Evolutionary conservation across 2,329 filamentous ascomycete species (phyloP).

Genomic region (Xylariaceae sp.): DNA sequence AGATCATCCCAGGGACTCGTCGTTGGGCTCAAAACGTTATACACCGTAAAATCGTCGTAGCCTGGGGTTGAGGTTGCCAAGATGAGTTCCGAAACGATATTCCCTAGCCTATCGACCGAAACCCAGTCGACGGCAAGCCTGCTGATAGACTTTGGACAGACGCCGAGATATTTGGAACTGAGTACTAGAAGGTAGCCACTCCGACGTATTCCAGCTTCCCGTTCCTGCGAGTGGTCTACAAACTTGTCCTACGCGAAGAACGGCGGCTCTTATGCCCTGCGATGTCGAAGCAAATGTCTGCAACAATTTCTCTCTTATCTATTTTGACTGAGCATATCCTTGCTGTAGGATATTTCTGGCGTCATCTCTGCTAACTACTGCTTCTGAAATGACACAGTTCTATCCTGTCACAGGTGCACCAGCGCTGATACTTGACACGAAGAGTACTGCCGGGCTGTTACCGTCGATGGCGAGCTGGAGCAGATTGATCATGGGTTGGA

Average conservation of each 20-base stretch:
- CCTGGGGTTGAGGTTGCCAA: not conserved
- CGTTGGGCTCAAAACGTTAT: conserved; percentile 14
- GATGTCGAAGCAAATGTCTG: conserved; percentile 22
- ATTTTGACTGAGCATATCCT: conserved; percentile 39
- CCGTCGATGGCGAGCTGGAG: conserved; percentile 23
- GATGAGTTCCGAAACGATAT: conserved; percentile 24
- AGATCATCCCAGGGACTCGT: conserved; percentile 10
- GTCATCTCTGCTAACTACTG: conserved; percentile 26
- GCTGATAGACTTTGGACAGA: conserved; percentile 19
- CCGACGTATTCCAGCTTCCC: conserved; percentile 28
- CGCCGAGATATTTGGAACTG: conserved; percentile 32
- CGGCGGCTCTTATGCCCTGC: not conserved
- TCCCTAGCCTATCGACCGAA: conserved; percentile 30
- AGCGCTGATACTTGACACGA: conserved; percentile 38
- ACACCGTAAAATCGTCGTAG: conserved; percentile 1
- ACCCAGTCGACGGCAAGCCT: conserved; percentile 27
- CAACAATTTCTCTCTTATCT: conserved; percentile 36
- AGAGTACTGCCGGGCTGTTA: conserved; percentile 23
- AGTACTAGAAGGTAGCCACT: conserved; percentile 31
- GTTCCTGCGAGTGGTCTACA: conserved; percentile 29
- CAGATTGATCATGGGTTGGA: conserved; percentile 23
- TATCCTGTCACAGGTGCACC: conserved; percentile 19
- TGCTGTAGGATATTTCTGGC: conserved; percentile 26
- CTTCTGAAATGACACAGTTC: conserved; percentile 28
- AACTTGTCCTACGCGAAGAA: conserved; percentile 34